Evolutionary conservation across 768 basidiomycete species (phyloP), one percentile per base, ranked within the genome.

Genomic region (Paxillus involutus): DNA sequence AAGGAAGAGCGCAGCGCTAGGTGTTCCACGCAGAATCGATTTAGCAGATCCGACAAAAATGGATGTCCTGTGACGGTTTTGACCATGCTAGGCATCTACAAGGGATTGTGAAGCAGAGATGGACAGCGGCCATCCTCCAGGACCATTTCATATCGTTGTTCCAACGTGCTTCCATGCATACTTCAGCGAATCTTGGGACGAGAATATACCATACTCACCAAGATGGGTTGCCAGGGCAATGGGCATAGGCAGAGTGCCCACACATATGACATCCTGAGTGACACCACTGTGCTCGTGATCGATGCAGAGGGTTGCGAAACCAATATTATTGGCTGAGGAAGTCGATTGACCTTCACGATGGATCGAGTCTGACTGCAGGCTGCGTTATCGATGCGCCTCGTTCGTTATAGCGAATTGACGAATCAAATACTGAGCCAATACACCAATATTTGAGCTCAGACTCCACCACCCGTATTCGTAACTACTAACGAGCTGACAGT

Each of bases 151-250:
- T 46, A 21, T 14, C 43, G 21, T 16, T 11, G 43, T 49, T 43
- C 17, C 36, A 44, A 33, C 19, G 46, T 33, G n/a, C n/a, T 40
- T 26, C 11, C 6, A 6, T n/a, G n/a, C n/a, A n/a, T 49, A 9
- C 17, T 49, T 26, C 11, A 43, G 40, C 11, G 17, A 32, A 48
- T 16, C 30, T 42, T 29, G 39, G 8, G 29, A 47, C 14, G 40
- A 40, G n/a, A 50, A 44, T 37, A 37, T 14, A 50, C 36, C n/a
- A 33, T 16, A 46, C 51, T 47, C 47, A 47, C 42, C 54, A 13
- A 40, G 17, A 39, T 37, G 30, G 30, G 32, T 19, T 40, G 17
- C n/a, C 10, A 41, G 47, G 32, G 43, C 39, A 40, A 37, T 26
- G 54, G 41, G n/a, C 40, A 33, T 16, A 32, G 29, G 32, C 42